Percentiles rank a stretch among this genome's conserved stretches.
Conservation (phyloP, 2,329 filamentous ascomycete genomes). For the Ceratocystis diversiconidia region DNA sequence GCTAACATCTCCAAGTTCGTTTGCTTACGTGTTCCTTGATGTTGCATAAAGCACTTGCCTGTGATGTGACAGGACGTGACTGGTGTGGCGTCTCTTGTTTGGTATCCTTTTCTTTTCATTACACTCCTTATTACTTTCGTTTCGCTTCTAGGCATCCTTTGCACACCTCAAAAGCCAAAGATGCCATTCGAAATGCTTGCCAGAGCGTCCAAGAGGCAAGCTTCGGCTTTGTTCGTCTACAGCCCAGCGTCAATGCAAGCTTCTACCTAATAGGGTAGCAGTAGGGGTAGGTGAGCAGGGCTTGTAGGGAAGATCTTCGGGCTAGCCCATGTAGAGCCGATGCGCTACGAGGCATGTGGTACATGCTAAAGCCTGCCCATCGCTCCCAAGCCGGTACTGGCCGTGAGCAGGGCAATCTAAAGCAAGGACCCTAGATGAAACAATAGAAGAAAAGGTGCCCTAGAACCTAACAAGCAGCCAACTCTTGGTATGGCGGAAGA, state of each 20-base stretch:
- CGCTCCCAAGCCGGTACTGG: conserved; percentile 1
- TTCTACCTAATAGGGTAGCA: too few relatives aligned
- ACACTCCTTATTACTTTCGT: background rate
- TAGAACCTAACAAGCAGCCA: background rate
- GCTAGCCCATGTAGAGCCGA: background rate
- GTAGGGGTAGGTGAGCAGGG: background rate
- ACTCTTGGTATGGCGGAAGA: background rate
- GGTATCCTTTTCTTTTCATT: background rate
- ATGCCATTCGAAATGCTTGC: background rate
- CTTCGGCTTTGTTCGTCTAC: background rate
- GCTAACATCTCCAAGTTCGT: too few relatives aligned
- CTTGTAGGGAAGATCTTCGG: background rate
- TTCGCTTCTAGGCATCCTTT: background rate
- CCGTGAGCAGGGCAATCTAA: background rate
- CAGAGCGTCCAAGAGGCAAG: too few relatives aligned
- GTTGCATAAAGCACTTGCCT: background rate
- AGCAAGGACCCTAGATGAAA: conserved; percentile 7
- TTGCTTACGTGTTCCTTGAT: background rate
- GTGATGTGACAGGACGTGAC: background rate
- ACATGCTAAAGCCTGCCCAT: background rate
- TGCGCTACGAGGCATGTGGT: background rate
- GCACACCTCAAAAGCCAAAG: background rate
- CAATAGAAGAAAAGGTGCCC: background rate
- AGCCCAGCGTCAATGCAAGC: background rate
- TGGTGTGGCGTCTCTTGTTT: background rate